phyloP scores from a whole-genome alignment of 495 filamentous ascomycete species.

The Penicillium angulare region DNA sequence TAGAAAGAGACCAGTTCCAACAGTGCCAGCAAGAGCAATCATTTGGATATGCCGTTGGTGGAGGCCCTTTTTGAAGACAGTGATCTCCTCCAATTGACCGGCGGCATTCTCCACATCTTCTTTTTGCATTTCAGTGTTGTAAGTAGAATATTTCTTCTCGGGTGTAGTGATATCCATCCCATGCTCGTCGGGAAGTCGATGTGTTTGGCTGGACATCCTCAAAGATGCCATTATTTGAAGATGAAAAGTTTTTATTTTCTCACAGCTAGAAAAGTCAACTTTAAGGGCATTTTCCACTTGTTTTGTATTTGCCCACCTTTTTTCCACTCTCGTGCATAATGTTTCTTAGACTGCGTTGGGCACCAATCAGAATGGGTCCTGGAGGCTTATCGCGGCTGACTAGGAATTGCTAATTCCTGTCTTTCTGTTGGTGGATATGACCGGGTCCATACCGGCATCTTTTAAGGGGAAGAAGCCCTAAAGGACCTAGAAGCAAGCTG shows the following conservation, averaged over 20 bases:
- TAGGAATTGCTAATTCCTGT: neutral
- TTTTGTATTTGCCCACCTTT: neutral
- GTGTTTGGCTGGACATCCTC: slow-evolving; percentile 1
- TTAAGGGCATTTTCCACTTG: neutral
- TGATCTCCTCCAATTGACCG: slow-evolving; percentile 11
- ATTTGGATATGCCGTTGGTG: slow-evolving; percentile 40
- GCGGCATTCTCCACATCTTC: slow-evolving; percentile 10
- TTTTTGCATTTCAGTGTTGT: slow-evolving; percentile 9
- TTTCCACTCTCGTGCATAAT: slow-evolving; percentile 2
- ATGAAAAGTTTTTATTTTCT: neutral
- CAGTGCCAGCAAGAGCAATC: slow-evolving; percentile 46
- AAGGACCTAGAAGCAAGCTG: neutral
- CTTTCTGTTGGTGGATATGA: slow-evolving; percentile 1
- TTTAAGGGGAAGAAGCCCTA: neutral
- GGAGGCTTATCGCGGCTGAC: slow-evolving; percentile 1
- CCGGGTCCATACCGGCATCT: neutral
- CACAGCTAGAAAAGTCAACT: neutral
- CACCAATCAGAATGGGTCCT: slow-evolving; percentile 1
- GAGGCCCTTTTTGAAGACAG: slow-evolving; percentile 20
- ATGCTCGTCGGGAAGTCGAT: neutral
- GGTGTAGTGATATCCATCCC: neutral
- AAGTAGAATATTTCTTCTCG: neutral
- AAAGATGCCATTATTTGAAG: neutral
- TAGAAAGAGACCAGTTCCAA: slow-evolving; percentile 36
- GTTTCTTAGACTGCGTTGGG: neutral